Base-by-base conservation (phyloP, 176 grass and related monocot species). In the Triticum urartu region DNA sequence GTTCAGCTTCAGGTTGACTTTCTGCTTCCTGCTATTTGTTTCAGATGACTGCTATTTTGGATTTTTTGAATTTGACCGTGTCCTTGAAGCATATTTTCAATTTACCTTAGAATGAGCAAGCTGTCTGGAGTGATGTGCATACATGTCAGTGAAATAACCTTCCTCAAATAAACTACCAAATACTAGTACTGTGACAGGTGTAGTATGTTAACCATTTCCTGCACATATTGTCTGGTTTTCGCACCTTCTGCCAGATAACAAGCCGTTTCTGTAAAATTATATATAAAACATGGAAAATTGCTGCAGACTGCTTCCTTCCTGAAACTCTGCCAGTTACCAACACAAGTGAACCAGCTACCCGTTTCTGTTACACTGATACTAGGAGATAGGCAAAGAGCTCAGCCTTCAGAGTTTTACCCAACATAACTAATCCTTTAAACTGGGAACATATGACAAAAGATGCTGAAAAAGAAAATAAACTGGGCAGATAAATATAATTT, bases 121-220 rank as follows among this genome's bases (percentile, higher is more conserved):
- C 47, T 38, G 32, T 33, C 61, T 42, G 34, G 45, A 83, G 40
- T 88, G 48, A 24, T 78, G 34, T 70, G 72, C 18, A 70, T 32
- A 69, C 5, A 42, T 76, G 33, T 83, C 14, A 33, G 15, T 77
- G 28, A 64, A 79, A 79, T 70, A 60, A 21, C 24, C 20, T 86
- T 42, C 11, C 5, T 34, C 14, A 45, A 22, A 68, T 72, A 42
- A 24, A 62, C 35, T 40, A 62, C 1, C 11, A 47, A 35, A 20
- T 70, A 70, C 64, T 24, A 80, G 68, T 80, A 17, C 25, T 62
- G 52, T 86, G 66, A 64, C 50, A 64, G 28, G 50, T 70, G 28
- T 80, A 25, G 14, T 80, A 48, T 71, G 56, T 59, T 47, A 86
- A 9, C 77, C 26, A 47, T 62, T 71, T 28, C 33, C 52, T 79